Conservation (phyloP, 208 protist genomes). For the Leishmania lainsoni region DNA sequence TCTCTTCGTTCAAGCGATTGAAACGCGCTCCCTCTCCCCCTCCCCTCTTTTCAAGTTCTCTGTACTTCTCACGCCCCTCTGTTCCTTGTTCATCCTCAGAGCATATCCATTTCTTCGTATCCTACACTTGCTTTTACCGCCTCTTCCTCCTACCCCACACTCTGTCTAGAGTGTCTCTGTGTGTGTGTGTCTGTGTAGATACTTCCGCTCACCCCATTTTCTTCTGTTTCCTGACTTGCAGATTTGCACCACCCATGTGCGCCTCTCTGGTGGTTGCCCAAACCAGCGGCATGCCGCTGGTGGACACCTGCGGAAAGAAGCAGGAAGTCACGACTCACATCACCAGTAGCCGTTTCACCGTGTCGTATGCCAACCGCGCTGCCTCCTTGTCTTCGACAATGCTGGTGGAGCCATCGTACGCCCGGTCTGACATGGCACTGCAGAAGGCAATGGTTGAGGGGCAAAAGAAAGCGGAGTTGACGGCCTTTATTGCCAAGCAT, state of each 20-base stretch:
- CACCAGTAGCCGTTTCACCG: slow-evolving; percentile 46
- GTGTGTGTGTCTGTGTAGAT: neutral
- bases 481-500: slow-evolving; percentile 44
- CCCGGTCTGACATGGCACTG: slow-evolving; percentile 38
- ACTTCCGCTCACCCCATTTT: neutral
- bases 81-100: neutral
- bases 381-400: slow-evolving; percentile 3
- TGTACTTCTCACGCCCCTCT: slow-evolving; percentile 24
- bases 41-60: slow-evolving; percentile 2
- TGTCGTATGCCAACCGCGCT: slow-evolving; percentile 44
- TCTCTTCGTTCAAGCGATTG: neutral
- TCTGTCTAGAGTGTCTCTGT: neutral
- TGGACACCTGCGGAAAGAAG: slow-evolving; percentile 7
- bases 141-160: neutral
- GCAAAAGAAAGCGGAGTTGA: slow-evolving; percentile 35
- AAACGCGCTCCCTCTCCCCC: neutral
- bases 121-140: neutral
- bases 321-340: neutral
- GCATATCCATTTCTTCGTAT: neutral
- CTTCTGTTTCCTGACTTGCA: neutral
- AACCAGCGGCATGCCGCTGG: slow-evolving; percentile 13
- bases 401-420: neutral
- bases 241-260: slow-evolving; percentile 7
- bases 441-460: slow-evolving; percentile 35
- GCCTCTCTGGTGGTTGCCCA: neutral